Percentiles rank a stretch among this genome's conserved stretches.
phyloP scores from a whole-genome alignment of 1,284 basidiomycete genomes.

The Cystobasidium pallidum region DNA sequence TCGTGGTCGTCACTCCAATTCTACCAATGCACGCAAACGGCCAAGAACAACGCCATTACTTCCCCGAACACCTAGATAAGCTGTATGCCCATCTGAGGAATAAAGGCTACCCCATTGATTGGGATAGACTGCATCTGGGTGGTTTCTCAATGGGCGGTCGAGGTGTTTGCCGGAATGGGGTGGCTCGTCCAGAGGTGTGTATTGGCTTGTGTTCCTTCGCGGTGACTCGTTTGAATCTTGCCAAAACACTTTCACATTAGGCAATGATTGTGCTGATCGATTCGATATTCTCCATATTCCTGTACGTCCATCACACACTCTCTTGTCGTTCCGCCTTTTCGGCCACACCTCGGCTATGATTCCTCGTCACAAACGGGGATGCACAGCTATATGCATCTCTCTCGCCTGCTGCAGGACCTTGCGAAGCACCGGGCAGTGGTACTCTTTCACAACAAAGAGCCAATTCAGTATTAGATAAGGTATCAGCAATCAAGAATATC shows the following conservation, averaged over 20 bases:
- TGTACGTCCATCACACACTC: neutral
- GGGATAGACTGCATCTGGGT: constrained; percentile 17
- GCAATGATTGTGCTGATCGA: too few species aligned
- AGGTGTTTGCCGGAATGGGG: constrained; percentile 34
- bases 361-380: too few species aligned
- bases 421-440: constrained; percentile 32
- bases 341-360: too few species aligned
- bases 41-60: constrained; percentile 40
- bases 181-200: constrained; percentile 34
- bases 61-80: constrained; percentile 36
- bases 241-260: too few species aligned
- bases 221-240: neutral
- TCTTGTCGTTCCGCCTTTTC: too few species aligned
- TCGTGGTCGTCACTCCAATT: constrained; percentile 44
- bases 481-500: constrained; percentile 33
- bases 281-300: too few species aligned
- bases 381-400: constrained; percentile 30
- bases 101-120: constrained; percentile 41
- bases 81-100: constrained; percentile 30
- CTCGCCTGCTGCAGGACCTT: constrained; percentile 35
- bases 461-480: neutral
- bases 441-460: constrained; percentile 42
- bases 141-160: constrained; percentile 44
- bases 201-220: neutral
- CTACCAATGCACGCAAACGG: constrained; percentile 22